Percentiles rank a stretch among this genome's conserved stretches.
Evolutionary conservation across 345 rosid species (phyloP).

Genomic region (Camelina neglecta): DNA sequence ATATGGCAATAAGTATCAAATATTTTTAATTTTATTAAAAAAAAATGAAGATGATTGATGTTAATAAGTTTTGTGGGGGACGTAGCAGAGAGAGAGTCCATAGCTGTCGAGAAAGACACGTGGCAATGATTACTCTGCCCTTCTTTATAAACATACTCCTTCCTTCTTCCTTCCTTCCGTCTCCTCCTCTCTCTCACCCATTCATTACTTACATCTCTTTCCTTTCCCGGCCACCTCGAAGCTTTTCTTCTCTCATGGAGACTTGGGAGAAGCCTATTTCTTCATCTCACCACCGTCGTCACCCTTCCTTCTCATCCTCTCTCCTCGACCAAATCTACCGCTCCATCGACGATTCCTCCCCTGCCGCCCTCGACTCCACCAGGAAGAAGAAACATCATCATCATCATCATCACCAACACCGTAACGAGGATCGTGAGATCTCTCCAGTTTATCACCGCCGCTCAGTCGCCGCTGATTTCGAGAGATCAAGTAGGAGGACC

Average conservation of each 20-base stretch:
- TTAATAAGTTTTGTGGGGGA: slow-evolving; percentile 18
- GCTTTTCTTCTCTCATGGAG: slow-evolving; percentile 45
- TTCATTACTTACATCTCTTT: background rate
- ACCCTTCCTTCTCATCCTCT: slow-evolving; percentile 85
- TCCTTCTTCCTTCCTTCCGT: slow-evolving; percentile 35
- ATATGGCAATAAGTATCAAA: background rate
- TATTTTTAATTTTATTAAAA: too few relatives aligned
- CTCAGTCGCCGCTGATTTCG: slow-evolving; percentile 53
- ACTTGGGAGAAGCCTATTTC: slow-evolving; percentile 46
- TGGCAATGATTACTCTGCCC: slow-evolving; percentile 43
- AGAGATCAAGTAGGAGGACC: slow-evolving; percentile 35
- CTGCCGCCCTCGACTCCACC: slow-evolving; percentile 24
- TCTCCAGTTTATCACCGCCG: slow-evolving; percentile 50
- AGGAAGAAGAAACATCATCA: slow-evolving; percentile 24
- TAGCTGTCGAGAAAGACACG: slow-evolving; percentile 48
- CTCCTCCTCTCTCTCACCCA: slow-evolving; percentile 33
- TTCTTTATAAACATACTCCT: slow-evolving; percentile 29
- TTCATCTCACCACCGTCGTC: slow-evolving; percentile 43
- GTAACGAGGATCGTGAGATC: slow-evolving; percentile 13
- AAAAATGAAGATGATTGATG: slow-evolving; percentile 22
- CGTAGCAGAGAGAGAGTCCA: slow-evolving; percentile 14
- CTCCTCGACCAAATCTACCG: slow-evolving; percentile 82
- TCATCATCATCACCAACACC: background rate
- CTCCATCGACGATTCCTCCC: slow-evolving; percentile 65
- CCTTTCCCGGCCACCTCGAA: background rate